Evolutionary conservation across 352 stramenopile species (phyloP), one percentile per base, ranked within the genome.

Genomic region (Globisporangium polare): DNA sequence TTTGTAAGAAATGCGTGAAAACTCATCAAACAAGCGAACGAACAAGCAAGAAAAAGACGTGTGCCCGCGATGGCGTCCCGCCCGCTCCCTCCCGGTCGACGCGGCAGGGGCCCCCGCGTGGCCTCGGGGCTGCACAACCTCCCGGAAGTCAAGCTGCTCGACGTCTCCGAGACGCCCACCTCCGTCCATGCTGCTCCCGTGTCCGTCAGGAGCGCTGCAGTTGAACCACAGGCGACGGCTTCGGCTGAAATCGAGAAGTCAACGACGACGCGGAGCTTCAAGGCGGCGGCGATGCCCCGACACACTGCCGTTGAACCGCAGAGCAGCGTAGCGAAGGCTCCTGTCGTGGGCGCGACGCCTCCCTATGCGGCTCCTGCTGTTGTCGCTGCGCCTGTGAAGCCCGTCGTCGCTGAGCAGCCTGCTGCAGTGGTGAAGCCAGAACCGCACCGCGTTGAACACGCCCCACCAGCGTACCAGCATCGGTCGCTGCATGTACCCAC

Each of bases 21-120:
- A n/a, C n/a, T n/a, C n/a, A n/a, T n/a, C n/a, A n/a, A n/a, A n/a
- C n/a, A n/a, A n/a, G n/a, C n/a, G n/a, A n/a, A n/a, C n/a, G n/a
- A n/a, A n/a, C 29, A 39, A 39, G 15, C 20, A 49, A 42, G 29
- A 50, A 55, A 29, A 60, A 53, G 9, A 43, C 41, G 31, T 33
- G 29, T 33, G 8, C 4, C 5, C 33, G 20, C 8, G 4, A 68
- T 68, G 62, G 55, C 62, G 31, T 59, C 55, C 33, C 62, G 62
- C 20, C 62, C 62, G 56, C 33, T 68, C 27, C 62, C 62, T 1
- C 62, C 62, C 3, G 62, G 62, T 41, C 55, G 62, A 22, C 62
- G 62, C 39, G 56, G 62, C 10, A 33, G 50, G 0, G 55, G 42
- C 0, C 54, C 62, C 10, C 55, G 62, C 57, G 51, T 51, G 33